A percentile compares a stretch with the other conserved stretches of the same genome.
Evolutionary conservation across 163 green algal species (phyloP).

Genomic region (Trebouxiophyceae sp.): DNA sequence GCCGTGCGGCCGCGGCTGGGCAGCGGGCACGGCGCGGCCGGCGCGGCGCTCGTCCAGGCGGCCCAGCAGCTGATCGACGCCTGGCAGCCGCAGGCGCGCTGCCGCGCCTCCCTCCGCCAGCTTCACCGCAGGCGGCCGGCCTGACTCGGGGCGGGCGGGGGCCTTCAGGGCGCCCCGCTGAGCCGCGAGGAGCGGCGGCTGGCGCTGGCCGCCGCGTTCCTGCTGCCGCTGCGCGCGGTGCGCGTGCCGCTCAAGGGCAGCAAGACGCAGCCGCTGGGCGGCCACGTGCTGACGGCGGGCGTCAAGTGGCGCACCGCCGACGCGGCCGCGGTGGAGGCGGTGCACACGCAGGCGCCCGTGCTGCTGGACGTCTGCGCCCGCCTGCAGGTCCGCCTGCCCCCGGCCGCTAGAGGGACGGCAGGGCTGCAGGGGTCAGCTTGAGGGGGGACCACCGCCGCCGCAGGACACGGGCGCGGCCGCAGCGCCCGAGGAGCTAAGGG

Average conservation of each 20-base stretch:
- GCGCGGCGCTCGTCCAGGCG: slow-evolving; percentile 24
- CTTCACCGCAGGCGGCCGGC: neutral
- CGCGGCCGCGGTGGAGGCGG: slow-evolving; percentile 35
- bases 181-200: slow-evolving; percentile 48
- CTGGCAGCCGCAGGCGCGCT: neutral
- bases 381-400: slow-evolving; percentile 11
- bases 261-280: slow-evolving; percentile 9
- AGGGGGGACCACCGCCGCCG: neutral
- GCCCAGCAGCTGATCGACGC: slow-evolving; percentile 9
- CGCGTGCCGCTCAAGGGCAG: slow-evolving; percentile 18
- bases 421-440: neutral
- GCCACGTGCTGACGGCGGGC: slow-evolving; percentile 45
- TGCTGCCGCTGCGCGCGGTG: slow-evolving; percentile 52
- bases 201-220: slow-evolving; percentile 53
- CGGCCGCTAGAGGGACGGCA: neutral
- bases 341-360: slow-evolving; percentile 41
- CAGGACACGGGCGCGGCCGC: neutral
- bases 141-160: neutral
- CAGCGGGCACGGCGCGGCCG: slow-evolving; percentile 23
- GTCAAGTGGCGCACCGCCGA: slow-evolving; percentile 74
- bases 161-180: slow-evolving; percentile 10
- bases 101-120: neutral
- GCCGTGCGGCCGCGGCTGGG: slow-evolving; percentile 14
- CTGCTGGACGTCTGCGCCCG: slow-evolving; percentile 26
- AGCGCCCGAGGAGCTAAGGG: slow-evolving; percentile 2